Evolutionary conservation across 2,329 filamentous ascomycete species (phyloP).

Genomic region (Trichoderma sp.): DNA sequence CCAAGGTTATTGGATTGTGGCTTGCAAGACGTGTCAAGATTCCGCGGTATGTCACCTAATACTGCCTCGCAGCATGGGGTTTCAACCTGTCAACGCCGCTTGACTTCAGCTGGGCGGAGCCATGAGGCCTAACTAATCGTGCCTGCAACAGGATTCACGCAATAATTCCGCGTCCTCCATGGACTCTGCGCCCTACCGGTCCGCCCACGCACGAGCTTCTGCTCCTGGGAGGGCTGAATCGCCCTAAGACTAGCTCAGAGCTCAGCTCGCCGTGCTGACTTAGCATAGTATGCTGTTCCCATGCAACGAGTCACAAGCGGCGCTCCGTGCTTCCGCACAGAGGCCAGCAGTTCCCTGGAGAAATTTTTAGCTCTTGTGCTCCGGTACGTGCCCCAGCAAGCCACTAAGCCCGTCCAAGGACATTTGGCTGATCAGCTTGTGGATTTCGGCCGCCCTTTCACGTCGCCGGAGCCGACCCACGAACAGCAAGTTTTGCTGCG

Average conservation of each 20-base stretch:
- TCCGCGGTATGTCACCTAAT: not conserved
- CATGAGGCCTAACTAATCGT: not conserved
- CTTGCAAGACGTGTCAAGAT: slow-evolving; percentile 1
- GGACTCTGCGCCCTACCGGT: slow-evolving; percentile 14
- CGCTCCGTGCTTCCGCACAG: not conserved
- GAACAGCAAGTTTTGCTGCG: not conserved
- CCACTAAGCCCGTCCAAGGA: not conserved
- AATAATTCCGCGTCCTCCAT: not conserved
- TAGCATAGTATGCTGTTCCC: not conserved
- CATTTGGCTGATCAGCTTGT: slow-evolving; percentile 4
- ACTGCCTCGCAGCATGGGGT: not conserved
- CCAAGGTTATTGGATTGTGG: not conserved
- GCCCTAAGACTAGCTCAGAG: slow-evolving; percentile 7
- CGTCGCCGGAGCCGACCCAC: slow-evolving; percentile 4
- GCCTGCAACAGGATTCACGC: not conserved
- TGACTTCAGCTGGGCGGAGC: slow-evolving; percentile 6
- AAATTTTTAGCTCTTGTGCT: not conserved
- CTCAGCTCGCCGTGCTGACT: slow-evolving; percentile 12
- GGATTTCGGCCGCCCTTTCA: slow-evolving; percentile 3
- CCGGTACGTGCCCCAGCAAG: not conserved
- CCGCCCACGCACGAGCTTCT: slow-evolving; percentile 1
- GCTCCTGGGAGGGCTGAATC: slow-evolving; percentile 10
- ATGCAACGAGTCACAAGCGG: not conserved
- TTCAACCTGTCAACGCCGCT: not conserved
- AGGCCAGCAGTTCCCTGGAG: not conserved